Base-by-base conservation (phyloP, 2,329 filamentous ascomycete genomes). In the Fusarium tuaranense region DNA sequence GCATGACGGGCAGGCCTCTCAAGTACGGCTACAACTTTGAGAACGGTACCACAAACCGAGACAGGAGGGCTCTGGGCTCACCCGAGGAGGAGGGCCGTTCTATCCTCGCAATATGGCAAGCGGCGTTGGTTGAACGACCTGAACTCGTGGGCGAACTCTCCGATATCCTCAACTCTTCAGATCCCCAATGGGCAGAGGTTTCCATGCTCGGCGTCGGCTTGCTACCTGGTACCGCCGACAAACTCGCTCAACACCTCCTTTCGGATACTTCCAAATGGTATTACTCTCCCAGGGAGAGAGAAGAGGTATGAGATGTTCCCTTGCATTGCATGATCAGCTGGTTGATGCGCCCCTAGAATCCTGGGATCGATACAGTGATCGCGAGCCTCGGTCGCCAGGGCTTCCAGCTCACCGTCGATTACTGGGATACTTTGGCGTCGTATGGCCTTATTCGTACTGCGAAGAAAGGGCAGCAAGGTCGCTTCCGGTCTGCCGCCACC, bases 91-190 rank as follows among this genome's bases (percentile, higher is more conserved):
- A 73, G 57, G 60, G n/a, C 14, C 25, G 10, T 12, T 61, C 46
- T 5, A 68, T 76, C 18, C 44, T 74, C 14, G n/a, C 60, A 5
- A 73, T 76, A 16, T 76, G 71, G 73, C 57, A 68, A 22, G 18
- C 32, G 41, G 65, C 39, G 4, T 25, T 76, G 25, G 38, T 51
- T 9, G 38, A 34, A 8, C 38, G 51, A 8, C 71, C 73, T 8
- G 27, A 18, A 1, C 64, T 62, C 1, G 57, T 67, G 14, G 44
- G 7, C 3, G 20, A 67, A 1, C 46, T 76, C 8, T 70, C 64
- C 22, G 59, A 62, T 14, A 64, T 76, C 32, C 70, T 76, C 27
- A 60, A 72, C 30, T 55, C 55, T 16, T 32, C 53, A 10, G 30
- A 67, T 4, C 20, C 44, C 13, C 8, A 32, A 5, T 74, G 68